These are phyloP conservation scores for Sporisorium sorghi DNA, from an alignment of 1,284 basidiomycete genomes.

Conservation along the genomic window DNA sequence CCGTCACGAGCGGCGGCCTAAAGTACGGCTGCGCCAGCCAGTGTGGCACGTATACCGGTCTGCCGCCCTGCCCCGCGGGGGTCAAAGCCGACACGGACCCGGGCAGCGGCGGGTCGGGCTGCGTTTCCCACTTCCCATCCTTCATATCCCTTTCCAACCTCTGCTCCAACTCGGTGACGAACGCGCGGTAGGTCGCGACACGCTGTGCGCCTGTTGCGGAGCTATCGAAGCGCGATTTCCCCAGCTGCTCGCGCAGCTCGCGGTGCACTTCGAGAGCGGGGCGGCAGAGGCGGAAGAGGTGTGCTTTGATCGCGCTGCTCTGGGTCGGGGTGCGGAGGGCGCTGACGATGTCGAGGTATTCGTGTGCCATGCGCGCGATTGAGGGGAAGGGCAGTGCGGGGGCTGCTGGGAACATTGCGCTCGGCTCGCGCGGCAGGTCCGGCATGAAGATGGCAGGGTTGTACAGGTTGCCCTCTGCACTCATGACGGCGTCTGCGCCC, in stretches of 20 bases:
- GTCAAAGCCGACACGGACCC: slow-evolving; percentile 39
- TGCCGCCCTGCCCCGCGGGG: slow-evolving; percentile 65
- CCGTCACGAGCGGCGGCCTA: slow-evolving; percentile 71
- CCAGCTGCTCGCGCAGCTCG: slow-evolving; percentile 80
- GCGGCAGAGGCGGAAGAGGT: slow-evolving; percentile 90
- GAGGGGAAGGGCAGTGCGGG: slow-evolving; percentile 73
- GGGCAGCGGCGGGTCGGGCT: slow-evolving; percentile 26
- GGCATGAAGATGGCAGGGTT: slow-evolving; percentile 83
- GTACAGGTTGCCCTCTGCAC: slow-evolving; percentile 93
- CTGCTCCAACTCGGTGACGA: slow-evolving; percentile 78
- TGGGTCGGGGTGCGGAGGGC: slow-evolving; percentile 79
- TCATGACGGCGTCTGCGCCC: slow-evolving; percentile 91
- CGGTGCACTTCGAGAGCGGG: slow-evolving; percentile 79
- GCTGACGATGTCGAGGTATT: slow-evolving; percentile 86
- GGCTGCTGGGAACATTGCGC: slow-evolving; percentile 37
- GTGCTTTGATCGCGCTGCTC: slow-evolving; percentile 84
- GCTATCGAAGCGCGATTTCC: slow-evolving; percentile 69
- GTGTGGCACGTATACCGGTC: slow-evolving; percentile 76
- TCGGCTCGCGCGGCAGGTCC: slow-evolving; percentile 11
- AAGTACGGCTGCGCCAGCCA: slow-evolving; percentile 90
- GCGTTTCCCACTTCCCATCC: slow-evolving; percentile 19
- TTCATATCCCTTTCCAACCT: slow-evolving; percentile 75
- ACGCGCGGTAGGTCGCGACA: slow-evolving; percentile 73
- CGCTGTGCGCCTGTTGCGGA: slow-evolving; percentile 70
- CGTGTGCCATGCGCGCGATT: slow-evolving; percentile 78